Percentiles rank a stretch among this genome's conserved stretches.
Evolutionary conservation across 495 filamentous ascomycete species (phyloP).

Genomic region (Aspergillus indologenus): DNA sequence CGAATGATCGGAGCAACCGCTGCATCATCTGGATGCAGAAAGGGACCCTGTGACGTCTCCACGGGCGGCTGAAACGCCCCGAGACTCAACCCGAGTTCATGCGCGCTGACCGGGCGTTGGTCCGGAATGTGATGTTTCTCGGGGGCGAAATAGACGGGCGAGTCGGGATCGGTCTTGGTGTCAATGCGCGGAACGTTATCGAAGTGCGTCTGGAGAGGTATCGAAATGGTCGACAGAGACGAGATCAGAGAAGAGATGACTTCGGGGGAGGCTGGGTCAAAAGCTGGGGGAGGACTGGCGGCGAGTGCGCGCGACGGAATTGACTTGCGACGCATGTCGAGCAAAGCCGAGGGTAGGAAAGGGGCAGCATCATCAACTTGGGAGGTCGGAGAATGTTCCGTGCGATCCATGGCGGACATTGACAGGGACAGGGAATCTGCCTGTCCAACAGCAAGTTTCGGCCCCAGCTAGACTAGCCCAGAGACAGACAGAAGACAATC

Average conservation of each 20-base stretch:
- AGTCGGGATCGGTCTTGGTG: slow-evolving; percentile 45
- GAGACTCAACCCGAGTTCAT: slow-evolving; percentile 71
- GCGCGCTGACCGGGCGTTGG: slow-evolving; percentile 28
- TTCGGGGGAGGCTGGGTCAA: slow-evolving; percentile 73
- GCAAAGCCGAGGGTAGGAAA: slow-evolving; percentile 29
- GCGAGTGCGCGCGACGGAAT: slow-evolving; percentile 34
- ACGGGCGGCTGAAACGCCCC: slow-evolving; percentile 49
- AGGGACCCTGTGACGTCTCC: slow-evolving; percentile 37
- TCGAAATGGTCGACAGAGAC: slow-evolving; percentile 81
- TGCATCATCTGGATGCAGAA: slow-evolving; percentile 67
- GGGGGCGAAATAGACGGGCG: slow-evolving; percentile 42
- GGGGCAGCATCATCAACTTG: slow-evolving; percentile 31
- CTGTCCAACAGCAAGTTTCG: slow-evolving; percentile 10
- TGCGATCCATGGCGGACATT: slow-evolving; percentile 38
- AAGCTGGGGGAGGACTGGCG: slow-evolving; percentile 21
- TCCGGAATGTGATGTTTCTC: slow-evolving; percentile 30
- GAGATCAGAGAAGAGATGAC: slow-evolving; percentile 93
- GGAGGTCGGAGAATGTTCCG: slow-evolving; percentile 24
- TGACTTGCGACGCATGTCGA: slow-evolving; percentile 40
- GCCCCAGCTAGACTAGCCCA: slow-evolving; percentile 9
- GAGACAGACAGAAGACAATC: slow-evolving; percentile 15
- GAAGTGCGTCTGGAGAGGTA: slow-evolving; percentile 69
- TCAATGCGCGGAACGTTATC: slow-evolving; percentile 56
- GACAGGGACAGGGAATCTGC: slow-evolving; percentile 20
- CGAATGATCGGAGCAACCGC: slow-evolving; percentile 80